Conservation (phyloP, 2,329 filamentous ascomycete genomes). For the Penicillium hesseltinei region DNA sequence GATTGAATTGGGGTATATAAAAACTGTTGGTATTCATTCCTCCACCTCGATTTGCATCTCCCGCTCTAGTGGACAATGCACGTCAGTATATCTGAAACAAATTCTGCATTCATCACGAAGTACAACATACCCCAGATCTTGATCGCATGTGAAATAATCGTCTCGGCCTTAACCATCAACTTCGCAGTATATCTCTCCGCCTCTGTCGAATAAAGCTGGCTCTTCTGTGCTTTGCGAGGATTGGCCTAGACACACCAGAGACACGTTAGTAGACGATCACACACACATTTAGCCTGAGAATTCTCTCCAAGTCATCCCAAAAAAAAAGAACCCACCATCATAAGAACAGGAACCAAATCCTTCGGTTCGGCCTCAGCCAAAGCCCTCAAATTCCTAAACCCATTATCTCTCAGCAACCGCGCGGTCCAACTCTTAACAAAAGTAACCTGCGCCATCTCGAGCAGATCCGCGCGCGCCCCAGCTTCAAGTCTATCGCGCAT, state of each 20-base stretch:
- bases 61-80: conserved; percentile 28
- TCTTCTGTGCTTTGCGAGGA: conserved; percentile 56
- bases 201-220: conserved; percentile 56
- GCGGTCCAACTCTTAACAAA: conserved; percentile 77
- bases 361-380: conserved; percentile 67
- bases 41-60: conserved; percentile 39
- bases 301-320: too few species aligned
- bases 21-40: conserved; percentile 20
- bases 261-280: background rate
- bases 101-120: background rate
- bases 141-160: conserved; percentile 68
- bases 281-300: background rate
- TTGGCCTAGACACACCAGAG: conserved; percentile 54
- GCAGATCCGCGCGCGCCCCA: conserved; percentile 67
- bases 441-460: conserved; percentile 68
- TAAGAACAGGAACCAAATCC: conserved; percentile 68
- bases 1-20: background rate
- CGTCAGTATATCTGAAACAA: conserved; percentile 7
- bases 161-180: conserved; percentile 62
- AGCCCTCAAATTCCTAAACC: conserved; percentile 65
- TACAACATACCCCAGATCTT: conserved; percentile 58
- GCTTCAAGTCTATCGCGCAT: conserved; percentile 72
- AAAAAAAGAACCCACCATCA: conserved; percentile 54
- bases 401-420: conserved; percentile 72
- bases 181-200: conserved; percentile 63